phyloP scores from a whole-genome alignment of 2,329 filamentous ascomycete species.

The Botrytis fabae region DNA sequence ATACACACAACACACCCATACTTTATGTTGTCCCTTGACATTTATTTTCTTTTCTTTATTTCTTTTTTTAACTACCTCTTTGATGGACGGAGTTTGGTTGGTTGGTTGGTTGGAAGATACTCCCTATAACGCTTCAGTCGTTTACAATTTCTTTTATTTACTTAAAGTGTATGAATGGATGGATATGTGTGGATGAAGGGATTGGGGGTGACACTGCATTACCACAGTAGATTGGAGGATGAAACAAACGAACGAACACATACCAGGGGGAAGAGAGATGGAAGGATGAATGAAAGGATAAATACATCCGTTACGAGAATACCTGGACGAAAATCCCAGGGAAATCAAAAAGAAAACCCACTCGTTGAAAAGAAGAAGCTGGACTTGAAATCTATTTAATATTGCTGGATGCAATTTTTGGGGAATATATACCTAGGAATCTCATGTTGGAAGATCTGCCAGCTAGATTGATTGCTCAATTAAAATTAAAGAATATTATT shows the following conservation, averaged over 20 bases:
- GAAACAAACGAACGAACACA: neutral
- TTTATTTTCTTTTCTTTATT: neutral
- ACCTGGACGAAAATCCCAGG: neutral
- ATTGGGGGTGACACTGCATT: neutral
- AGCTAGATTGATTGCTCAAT: neutral
- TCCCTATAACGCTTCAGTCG: neutral
- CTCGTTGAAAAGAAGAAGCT: slow-evolving; percentile 1
- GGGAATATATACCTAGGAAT: neutral
- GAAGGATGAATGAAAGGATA: neutral
- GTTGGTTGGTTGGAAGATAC: neutral
- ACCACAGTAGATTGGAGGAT: neutral
- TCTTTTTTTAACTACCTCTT: neutral
- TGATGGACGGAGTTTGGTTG: neutral
- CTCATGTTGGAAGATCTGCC: neutral
- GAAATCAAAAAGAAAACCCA: neutral
- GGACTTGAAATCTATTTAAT: neutral
- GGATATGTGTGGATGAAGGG: neutral
- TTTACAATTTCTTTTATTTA: neutral
- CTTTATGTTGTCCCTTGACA: neutral
- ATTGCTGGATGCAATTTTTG: neutral
- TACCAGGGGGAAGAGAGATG: neutral
- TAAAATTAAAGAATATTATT: neutral
- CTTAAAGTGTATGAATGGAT: neutral
- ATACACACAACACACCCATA: neutral
- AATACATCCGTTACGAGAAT: neutral